Conservation (phyloP, 352 stramenopile species). For the Albugo candida region DNA sequence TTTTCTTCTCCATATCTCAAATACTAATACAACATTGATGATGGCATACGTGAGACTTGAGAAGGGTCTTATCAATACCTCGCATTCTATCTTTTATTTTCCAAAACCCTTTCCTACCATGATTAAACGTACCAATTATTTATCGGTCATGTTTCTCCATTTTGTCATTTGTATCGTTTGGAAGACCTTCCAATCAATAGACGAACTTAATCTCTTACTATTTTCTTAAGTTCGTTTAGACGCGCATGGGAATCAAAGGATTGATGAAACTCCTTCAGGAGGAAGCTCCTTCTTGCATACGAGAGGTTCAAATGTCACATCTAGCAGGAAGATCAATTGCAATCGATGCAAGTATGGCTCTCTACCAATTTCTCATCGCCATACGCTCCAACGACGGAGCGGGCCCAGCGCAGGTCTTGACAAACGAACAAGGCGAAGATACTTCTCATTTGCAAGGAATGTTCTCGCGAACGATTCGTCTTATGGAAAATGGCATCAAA, state of each 20-base stretch:
- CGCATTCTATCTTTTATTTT: too few relatives aligned
- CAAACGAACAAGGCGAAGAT: constrained; percentile 94
- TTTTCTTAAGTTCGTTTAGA: too few relatives aligned
- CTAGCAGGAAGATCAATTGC: constrained; percentile 92
- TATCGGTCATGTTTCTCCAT: too few relatives aligned
- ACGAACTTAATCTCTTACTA: too few relatives aligned
- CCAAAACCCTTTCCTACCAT: too few relatives aligned
- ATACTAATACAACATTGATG: too few relatives aligned
- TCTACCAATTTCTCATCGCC: constrained; percentile 98
- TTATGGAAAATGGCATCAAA: constrained; percentile 94
- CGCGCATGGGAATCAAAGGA: constrained; percentile 95
- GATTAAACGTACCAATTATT: too few relatives aligned
- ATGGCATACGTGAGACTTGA: too few relatives aligned
- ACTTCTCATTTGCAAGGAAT: constrained; percentile 87
- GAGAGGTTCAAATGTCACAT: constrained; percentile 87
- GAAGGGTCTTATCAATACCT: too few relatives aligned
- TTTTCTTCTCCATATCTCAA: too few relatives aligned
- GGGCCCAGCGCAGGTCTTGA: constrained; percentile 83
- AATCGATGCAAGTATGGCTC: constrained; percentile 97
- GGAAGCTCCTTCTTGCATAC: constrained; percentile 91
- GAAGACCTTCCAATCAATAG: too few relatives aligned
- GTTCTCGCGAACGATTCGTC: constrained; percentile 97
- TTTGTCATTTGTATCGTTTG: too few relatives aligned
- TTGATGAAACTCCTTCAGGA: constrained; percentile 97
- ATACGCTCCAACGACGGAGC: constrained; percentile 73